Base-by-base conservation (phyloP, 352 stramenopile genomes). In the Pythium pyrilobum region DNA sequence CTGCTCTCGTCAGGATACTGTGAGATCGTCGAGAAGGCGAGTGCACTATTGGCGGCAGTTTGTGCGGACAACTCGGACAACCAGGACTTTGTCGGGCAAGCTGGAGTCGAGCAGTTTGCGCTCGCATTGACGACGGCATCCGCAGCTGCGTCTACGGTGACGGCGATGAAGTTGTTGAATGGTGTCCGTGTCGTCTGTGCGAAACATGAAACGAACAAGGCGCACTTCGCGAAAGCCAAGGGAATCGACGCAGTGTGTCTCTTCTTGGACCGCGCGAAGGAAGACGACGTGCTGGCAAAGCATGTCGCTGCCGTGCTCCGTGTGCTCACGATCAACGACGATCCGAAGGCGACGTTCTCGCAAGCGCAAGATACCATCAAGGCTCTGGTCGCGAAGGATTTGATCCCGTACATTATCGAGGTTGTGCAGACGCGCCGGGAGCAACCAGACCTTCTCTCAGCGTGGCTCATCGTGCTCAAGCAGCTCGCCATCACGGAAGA, bases 401-500 rank as follows among this genome's bases (percentile, higher is more conserved):
- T 87, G 27, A 79, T 91, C 18, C 25, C 69, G 13, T 85, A 77
- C 52, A 81, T 62, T 41, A 56, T 82, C 29, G 55, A 70, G 3
- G 53, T 70, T 2, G 40, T 91, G 9, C 53, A 67, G 41, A 47
- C 27, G 4, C 51, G 62, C 39, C 42, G 32, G 18, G 55, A 61
- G 11, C 72, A 78, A 18, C 45, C 64, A 1, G 78, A 87, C 20
- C 39, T 85, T n/a, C 48, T 88, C 7, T 54, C 70, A 13, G 49
- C 62, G 10, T 92, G 81, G 81, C 70, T 92, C 16, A 54, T 69
- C 13, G 74, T 92, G 18, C 69, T 92, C 25, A 90, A 89, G 60
- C 78, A 92, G 45, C 55, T 92, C 28, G 79, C 78, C 5, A 77
- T 87, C 27, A 89, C 82, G 0, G 76, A 92, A 60, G 82, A 89